A percentile compares a stretch with the other conserved stretches of the same genome.
Conservation (phyloP, 2,329 filamentous ascomycete species). For the Fusarium floridanum region DNA sequence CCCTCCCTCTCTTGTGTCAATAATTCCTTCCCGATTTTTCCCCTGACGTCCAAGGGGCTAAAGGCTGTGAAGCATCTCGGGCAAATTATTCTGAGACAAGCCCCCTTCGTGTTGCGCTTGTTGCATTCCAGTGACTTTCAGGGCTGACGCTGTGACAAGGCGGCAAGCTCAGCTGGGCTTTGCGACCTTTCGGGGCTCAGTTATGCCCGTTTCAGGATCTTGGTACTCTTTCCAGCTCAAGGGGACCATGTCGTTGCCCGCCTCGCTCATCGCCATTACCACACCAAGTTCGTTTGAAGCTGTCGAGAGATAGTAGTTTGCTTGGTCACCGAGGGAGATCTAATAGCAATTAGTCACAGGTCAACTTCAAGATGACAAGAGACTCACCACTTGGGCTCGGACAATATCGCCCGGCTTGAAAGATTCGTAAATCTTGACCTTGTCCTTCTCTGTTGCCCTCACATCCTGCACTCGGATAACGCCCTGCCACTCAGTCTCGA, state of each 20-base stretch:
- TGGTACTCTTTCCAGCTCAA: constrained; percentile 96
- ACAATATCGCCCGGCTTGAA: constrained; percentile 96
- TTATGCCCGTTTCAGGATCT: constrained; percentile 81
- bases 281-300: constrained; percentile 93
- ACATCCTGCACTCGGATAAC: constrained; percentile 92
- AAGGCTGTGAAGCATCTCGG: constrained; percentile 3
- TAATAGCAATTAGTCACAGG: constrained; percentile 47
- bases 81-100: constrained; percentile 31
- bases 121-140: constrained; percentile 37
- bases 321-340: constrained; percentile 93
- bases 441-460: constrained; percentile 94
- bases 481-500: constrained; percentile 86
- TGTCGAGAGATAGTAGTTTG: constrained; percentile 95
- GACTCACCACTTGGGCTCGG: constrained; percentile 80
- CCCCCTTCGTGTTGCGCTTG: constrained; percentile 13
- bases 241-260: constrained; percentile 90
- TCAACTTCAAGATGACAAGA: background rate
- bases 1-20: constrained; percentile 6
- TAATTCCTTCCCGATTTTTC: background rate
- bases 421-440: constrained; percentile 89
- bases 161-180: constrained; percentile 78
- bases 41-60: constrained; percentile 1
- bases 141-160: constrained; percentile 18
- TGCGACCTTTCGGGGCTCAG: constrained; percentile 90
- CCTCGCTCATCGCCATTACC: constrained; percentile 90